Base-by-base conservation (phyloP, 306 rosid species). In the Vachellia collinsii region DNA sequence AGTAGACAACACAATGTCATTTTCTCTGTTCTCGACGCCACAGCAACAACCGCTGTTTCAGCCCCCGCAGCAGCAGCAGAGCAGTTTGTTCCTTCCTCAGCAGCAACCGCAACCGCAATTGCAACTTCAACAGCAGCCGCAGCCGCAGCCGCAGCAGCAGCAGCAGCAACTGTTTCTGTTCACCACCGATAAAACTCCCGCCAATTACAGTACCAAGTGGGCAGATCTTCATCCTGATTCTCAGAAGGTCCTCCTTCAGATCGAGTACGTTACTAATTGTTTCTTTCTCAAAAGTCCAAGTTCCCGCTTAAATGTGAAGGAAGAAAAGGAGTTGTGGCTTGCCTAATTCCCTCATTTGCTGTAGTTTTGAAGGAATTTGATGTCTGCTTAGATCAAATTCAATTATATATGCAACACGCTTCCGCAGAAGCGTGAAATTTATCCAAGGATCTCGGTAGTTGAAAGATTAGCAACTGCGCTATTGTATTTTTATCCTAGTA, bases 181-280 rank as follows among this genome's bases (percentile, higher is more conserved):
- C 76, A 93, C 97, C 0, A 88, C 84, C 38, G 98, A 93, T 70
- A 93, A 80, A 77, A 42, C 93, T 77, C 97, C 97, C 13, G 98
- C 97, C 17, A 96, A 68, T 86, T 96, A 92, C 78, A 74, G 94
- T 42, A 89, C 93, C 80, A 93, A 96, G 83, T 96, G 99, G 99
- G 82, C 91, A 14, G 99, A 96, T 78, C 94, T 96, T 76, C 98
- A 96, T 66, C 97, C 97, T 2, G 98, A 93, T 80, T 96, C 97
- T 51, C 99, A 90, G 97, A 96, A 96, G 83, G 41, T 83, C 81
- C 92, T 96, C 70, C 93, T 93, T 77, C 93, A 85, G 87, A 93
- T 96, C 66, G 99, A 93, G 99, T 96, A 85, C 63, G 88, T 79
- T 61, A 36, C 41, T 51, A 23, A 22, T 25, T 29, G 5, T 48